Base-by-base conservation (phyloP, 2,329 filamentous ascomycete species). In the Sporothrix humicola region DNA sequence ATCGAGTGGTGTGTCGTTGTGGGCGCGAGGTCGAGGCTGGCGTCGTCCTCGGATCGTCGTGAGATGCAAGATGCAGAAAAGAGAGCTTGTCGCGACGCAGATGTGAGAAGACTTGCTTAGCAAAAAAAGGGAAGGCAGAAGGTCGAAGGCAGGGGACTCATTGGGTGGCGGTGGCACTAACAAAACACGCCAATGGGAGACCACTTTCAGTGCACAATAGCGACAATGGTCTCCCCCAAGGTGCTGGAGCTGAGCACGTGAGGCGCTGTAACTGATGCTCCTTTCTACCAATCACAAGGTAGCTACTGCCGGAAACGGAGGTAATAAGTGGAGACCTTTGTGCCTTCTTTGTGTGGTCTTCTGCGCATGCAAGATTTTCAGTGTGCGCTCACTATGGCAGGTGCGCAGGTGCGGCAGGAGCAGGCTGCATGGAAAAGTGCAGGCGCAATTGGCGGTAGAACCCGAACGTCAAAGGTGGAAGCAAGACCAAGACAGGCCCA, bases 371-470 rank as follows among this genome's bases (percentile, higher is more conserved):
- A 56, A 56, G 48, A 42, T 69, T 70, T 70, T 70, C 68, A 58
- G 68, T 44, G 68, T 15, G 12, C n/a, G 7, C 65, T 26, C 20
- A 17, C 20, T 69, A 52, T 26, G 54, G 48, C 50, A 65, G 56
- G 13, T 56, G 52, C 20, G 48, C 20, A 68, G 44, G 58, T 61
- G 26, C 37, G 10, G 12, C 20, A 26, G 52, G 52, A 10, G 10
- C 48, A 66, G 48, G 46, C 26, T 68, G 48, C 23, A 31, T 31
- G 65, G 26, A 42, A 69, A 69, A 42, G 23, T 6, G 54, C 54
- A 71, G 69, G 69, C 69, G 44, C 56, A 71, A 52, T 17, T 37
- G 61, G 61, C 56, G 44, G 69, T 50, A 61, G 69, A 71, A 71
- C 69, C 56, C 69, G 56, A 61, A 44, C 69, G 52, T 46, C 58